Conservation (phyloP, 2,329 filamentous ascomycete genomes). For the Xylariaceae sp. region DNA sequence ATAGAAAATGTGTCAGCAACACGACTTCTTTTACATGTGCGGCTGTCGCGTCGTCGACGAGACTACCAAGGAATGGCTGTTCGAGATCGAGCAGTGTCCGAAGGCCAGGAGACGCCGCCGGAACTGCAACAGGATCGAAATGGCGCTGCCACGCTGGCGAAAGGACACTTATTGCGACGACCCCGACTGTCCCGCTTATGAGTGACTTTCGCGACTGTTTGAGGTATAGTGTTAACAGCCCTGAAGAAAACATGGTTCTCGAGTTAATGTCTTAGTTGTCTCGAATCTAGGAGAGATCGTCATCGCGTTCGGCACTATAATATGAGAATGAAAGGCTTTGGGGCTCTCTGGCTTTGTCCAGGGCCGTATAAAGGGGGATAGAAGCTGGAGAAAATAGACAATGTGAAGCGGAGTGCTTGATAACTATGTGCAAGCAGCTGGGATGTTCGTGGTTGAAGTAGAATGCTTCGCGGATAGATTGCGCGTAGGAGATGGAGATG, state of each 20-base stretch:
- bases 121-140: constrained; percentile 20
- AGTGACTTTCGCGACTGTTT: not conserved
- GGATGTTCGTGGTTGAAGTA: not conserved
- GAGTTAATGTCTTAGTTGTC: not conserved
- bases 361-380: not conserved
- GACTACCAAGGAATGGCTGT: constrained; percentile 19
- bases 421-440: not conserved
- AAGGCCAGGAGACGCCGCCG: constrained; percentile 16
- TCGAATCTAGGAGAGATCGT: not conserved
- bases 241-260: not conserved
- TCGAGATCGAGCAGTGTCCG: constrained; percentile 21
- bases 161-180: constrained; percentile 25
- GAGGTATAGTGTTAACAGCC: not conserved
- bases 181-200: constrained; percentile 23
- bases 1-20: constrained; percentile 22
- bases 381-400: not conserved
- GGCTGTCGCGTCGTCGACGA: constrained; percentile 24
- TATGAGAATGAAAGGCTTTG: not conserved
- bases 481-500: not conserved
- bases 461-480: not conserved
- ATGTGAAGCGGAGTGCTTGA: not conserved
- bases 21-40: constrained; percentile 27
- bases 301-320: not conserved
- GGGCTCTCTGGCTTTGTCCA: not conserved
- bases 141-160: constrained; percentile 24